Evolutionary conservation across 345 rosid genomes (phyloP).

Genomic region (Zanthoxylum bungeanum): DNA sequence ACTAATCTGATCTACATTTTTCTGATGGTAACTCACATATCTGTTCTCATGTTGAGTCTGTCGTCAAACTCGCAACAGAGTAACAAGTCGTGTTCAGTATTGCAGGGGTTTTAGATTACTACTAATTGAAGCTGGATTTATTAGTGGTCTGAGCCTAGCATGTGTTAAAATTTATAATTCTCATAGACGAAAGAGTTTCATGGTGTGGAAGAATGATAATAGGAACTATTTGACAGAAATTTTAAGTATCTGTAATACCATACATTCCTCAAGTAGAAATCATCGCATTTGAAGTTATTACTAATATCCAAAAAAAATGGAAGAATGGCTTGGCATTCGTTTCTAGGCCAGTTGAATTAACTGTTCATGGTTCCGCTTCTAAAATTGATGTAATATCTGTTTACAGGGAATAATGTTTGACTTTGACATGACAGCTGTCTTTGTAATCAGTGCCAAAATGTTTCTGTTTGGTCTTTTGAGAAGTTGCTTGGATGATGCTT

Average conservation of each 20-base stretch:
- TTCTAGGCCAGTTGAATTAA: not conserved
- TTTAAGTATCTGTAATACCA: not conserved
- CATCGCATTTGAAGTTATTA: not conserved
- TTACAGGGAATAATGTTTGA: no score
- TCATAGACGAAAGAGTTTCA: not conserved
- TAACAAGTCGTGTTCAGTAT: not conserved
- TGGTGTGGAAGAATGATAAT: not conserved
- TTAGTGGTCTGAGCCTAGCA: not conserved
- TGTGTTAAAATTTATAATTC: not conserved
- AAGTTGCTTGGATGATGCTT: not conserved
- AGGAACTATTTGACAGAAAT: not conserved
- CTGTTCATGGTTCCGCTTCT: not conserved
- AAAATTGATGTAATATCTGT: not conserved
- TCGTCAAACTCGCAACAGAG: conserved; percentile 22
- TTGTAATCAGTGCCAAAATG: not conserved
- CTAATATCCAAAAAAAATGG: not conserved
- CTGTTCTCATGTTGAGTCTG: conserved; percentile 46
- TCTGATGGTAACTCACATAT: conserved; percentile 78
- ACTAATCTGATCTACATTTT: conserved; percentile 70
- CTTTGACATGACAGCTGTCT: not conserved
- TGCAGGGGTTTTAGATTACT: not conserved
- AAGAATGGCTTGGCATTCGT: not conserved
- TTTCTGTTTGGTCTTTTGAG: not conserved
- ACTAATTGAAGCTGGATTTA: not conserved
- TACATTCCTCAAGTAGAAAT: no score